These are phyloP conservation scores for Entrophospora sp. DNA, from an alignment of 192 early-diverging fungal species.

Conservation along the genomic window DNA sequence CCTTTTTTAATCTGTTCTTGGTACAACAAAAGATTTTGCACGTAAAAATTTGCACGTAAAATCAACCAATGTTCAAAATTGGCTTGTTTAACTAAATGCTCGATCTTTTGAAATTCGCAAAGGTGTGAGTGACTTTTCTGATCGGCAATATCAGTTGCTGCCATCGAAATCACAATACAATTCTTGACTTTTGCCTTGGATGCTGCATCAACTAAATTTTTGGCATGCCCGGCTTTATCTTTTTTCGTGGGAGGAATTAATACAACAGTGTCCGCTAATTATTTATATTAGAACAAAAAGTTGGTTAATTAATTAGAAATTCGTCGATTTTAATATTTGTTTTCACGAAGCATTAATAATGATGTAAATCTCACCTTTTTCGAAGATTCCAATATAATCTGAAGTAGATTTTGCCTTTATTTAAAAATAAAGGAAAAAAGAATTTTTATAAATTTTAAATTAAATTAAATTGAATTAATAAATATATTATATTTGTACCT, in stretches of 20 bases:
- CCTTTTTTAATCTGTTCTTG: neutral
- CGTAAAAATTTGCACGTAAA: neutral
- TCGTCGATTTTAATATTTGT: no score
- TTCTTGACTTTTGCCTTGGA: conserved; percentile 1
- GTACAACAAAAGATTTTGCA: neutral
- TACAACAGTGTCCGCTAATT: neutral
- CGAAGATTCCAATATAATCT: neutral
- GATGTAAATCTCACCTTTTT: neutral
- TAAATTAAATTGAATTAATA: neutral
- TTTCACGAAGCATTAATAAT: neutral
- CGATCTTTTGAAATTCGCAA: neutral
- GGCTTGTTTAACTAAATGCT: neutral
- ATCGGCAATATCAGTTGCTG: neutral
- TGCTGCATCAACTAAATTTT: neutral
- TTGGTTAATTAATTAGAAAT: no score
- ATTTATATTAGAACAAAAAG: neutral
- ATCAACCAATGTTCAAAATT: conserved; percentile 6
- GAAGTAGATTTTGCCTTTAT: neutral
- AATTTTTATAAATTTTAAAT: neutral
- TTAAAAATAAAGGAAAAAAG: neutral
- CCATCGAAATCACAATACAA: neutral
- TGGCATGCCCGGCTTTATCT: neutral
- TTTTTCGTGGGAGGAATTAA: neutral
- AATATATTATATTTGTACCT: neutral
- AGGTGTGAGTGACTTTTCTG: neutral